A percentile compares a stretch with the other conserved stretches of the same genome.
Evolutionary conservation across 1,284 basidiomycete genomes (phyloP).

Genomic region (Neolentinus lepideus): DNA sequence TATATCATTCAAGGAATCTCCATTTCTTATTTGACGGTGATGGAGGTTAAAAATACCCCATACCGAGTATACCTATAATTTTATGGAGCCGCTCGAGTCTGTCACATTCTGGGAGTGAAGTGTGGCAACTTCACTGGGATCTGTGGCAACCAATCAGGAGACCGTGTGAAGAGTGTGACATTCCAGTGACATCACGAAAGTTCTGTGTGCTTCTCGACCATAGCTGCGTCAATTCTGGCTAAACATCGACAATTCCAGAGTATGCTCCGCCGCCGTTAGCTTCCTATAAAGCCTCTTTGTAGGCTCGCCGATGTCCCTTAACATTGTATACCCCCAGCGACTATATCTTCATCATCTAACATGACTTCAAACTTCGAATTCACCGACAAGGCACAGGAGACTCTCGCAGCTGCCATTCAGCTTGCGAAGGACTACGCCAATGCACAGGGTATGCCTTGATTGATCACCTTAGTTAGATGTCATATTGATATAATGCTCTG

Average conservation of each 20-base stretch:
- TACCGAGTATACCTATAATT: no score
- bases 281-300: neutral
- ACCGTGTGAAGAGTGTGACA: no score
- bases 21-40: no score
- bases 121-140: neutral
- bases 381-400: slow-evolving; percentile 72
- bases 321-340: slow-evolving; percentile 1
- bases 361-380: slow-evolving; percentile 67
- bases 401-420: slow-evolving; percentile 64
- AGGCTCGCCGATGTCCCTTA: neutral
- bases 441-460: slow-evolving; percentile 48
- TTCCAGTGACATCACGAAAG: neutral
- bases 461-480: neutral
- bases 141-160: no score
- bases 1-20: no score
- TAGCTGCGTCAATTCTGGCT: neutral
- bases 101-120: neutral
- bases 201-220: neutral
- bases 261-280: neutral
- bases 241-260: neutral
- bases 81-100: no score
- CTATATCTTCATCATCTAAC: slow-evolving; percentile 6
- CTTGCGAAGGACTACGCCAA: slow-evolving; percentile 80
- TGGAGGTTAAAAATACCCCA: no score
- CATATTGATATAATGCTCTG: slow-evolving; percentile 5